Conservation (phyloP, 169 alveolate species). For the Blepharisma undulans region DNA sequence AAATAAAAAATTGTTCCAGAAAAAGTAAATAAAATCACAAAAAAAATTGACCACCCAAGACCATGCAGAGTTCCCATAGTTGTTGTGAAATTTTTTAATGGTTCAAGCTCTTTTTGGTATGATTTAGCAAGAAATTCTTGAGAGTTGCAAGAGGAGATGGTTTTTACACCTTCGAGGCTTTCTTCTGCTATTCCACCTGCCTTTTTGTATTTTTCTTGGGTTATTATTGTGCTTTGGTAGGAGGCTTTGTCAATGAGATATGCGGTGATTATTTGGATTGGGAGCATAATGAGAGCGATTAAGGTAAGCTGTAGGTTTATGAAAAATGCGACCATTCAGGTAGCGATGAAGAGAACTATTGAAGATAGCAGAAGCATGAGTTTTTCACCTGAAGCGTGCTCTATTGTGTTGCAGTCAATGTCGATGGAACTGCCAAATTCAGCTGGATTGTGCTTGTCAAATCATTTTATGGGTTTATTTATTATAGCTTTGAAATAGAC, state of each 20-base stretch:
- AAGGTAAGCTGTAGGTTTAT: not conserved
- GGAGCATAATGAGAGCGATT: conserved; percentile 12
- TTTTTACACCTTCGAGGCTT: conserved; percentile 28
- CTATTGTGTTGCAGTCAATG: conserved; percentile 1
- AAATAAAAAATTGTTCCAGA: conserved; percentile 15
- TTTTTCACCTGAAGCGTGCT: conserved; percentile 17
- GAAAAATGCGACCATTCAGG: not conserved
- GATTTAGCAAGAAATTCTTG: not conserved
- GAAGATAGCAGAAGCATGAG: conserved; percentile 7
- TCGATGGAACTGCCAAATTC: conserved; percentile 11
- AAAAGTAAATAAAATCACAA: not conserved
- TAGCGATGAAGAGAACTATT: not conserved
- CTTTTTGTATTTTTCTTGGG: conserved; percentile 10
- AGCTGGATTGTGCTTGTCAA: conserved; percentile 23
- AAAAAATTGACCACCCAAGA: conserved; percentile 22
- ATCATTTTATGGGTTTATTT: conserved; percentile 9
- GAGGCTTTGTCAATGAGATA: not conserved
- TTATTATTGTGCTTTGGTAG: not conserved
- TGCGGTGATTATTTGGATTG: not conserved
- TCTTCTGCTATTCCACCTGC: conserved; percentile 37
- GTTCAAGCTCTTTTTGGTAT: not conserved
- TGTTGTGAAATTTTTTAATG: not conserved
- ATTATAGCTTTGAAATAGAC: conserved; percentile 5
- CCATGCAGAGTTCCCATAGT: conserved; percentile 10
- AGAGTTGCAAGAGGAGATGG: conserved; percentile 15